Base-by-base conservation (phyloP, 1,284 basidiomycete species). In the Neonothopanus nambi region DNA sequence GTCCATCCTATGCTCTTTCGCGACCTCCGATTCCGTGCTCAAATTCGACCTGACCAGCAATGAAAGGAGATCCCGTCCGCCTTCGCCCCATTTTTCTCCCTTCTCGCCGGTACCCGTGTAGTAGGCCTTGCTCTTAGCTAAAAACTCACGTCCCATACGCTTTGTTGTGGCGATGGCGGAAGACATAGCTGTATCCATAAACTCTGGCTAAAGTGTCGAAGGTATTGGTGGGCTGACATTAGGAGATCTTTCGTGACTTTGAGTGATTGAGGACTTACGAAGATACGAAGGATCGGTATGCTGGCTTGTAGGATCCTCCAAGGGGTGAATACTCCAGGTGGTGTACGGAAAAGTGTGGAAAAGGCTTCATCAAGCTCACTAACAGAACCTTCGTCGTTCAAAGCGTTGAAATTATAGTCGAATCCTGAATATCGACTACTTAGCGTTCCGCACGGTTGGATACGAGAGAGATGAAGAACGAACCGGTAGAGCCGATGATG, bases 401-500 rank as follows among this genome's bases (percentile, higher is more conserved):
- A 64, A 0, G 81, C 69, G 39, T 85, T 68, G 65, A 92, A 89
- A 11, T 80, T 65, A 62, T 89, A 89, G 62, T 81, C 78, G 64
- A 91, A 91, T 0, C 85, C 80, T 81, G 39, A 8, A 26, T 18
- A 21, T 36, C 20, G n/a, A n/a, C n/a, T n/a, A n/a, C n/a, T n/a
- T n/a, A n/a, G n/a, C n/a, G n/a, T n/a, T n/a, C n/a, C n/a, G n/a
- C n/a, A n/a, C n/a, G n/a, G n/a, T n/a, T n/a, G n/a, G n/a, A n/a
- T n/a, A n/a, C n/a, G n/a, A n/a, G 17, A 20, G 24, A 11, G 8
- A 55, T 48, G n/a, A n/a, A n/a, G 20, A 17, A 55, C 60, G 12
- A 55, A 78, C 85, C 86, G 23, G 87, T 82, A 12, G 81, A 69
- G 8, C 86, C 86, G 51, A 91, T 89, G 21, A 88, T 74, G 59